Conservation (phyloP, 2,329 filamentous ascomycete genomes). For the Cercospora sesami region DNA sequence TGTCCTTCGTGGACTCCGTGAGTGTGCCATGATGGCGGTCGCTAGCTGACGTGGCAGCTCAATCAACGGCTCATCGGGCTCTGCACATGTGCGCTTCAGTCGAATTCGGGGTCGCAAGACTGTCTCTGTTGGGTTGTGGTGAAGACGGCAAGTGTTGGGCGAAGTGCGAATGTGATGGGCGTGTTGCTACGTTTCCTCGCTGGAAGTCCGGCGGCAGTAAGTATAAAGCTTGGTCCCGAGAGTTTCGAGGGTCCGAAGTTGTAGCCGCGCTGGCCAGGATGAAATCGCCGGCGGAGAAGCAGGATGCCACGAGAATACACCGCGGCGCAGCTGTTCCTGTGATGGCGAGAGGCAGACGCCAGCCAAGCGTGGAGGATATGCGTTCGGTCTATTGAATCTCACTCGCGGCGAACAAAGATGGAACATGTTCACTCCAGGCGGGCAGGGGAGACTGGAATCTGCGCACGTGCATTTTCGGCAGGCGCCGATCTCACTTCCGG, state of each 20-base stretch:
- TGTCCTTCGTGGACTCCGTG: slow-evolving; percentile 13
- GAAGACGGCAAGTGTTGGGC: neutral
- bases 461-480: slow-evolving; percentile 8
- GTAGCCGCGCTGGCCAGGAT: neutral
- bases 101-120: neutral
- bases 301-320: neutral
- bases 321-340: neutral
- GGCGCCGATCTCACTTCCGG: neutral
- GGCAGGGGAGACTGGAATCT: slow-evolving; percentile 2
- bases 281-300: slow-evolving; percentile 11
- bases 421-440: neutral
- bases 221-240: slow-evolving; percentile 7
- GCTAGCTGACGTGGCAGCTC: slow-evolving; percentile 23
- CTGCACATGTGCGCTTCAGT: neutral
- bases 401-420: slow-evolving; percentile 21
- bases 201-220: neutral
- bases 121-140: neutral
- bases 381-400: slow-evolving; percentile 20
- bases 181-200: slow-evolving; percentile 14
- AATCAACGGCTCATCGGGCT: slow-evolving; percentile 20
- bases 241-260: slow-evolving; percentile 11
- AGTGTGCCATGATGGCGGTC: slow-evolving; percentile 24
- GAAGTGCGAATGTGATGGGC: neutral
- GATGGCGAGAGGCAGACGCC: neutral
- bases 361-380: neutral